Base-by-base conservation (phyloP, 2,329 filamentous ascomycete species). In the Diplodia sapinea region DNA sequence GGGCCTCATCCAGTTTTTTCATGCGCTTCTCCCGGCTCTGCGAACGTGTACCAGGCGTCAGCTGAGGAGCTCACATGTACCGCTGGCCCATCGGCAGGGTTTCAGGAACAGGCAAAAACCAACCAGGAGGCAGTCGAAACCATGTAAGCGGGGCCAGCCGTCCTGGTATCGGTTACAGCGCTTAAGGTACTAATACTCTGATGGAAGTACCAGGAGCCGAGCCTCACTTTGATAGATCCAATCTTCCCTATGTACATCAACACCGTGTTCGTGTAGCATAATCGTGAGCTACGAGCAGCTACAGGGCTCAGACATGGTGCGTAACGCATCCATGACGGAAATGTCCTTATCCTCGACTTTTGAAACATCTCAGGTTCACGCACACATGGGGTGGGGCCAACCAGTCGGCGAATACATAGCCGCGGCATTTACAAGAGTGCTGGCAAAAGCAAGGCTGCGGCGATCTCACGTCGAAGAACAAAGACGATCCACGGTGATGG, bases 61-160 rank as follows among this genome's bases (percentile, higher is more conserved):
- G 57, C 57, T 43, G 40, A 62, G 57, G 11, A 50, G 20, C 57
- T 62, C 57, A 50, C 40, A 31, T 61, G 23, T 61, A 40, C 55
- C 23, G 12, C 20, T 31, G 23, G 29, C 33, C 29, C 17, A 4
- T 57, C 17, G 54, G 33, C 36, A 33, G 17, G n/a, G 12, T 50
- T 50, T 62, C 57, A 50, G 43, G 40, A 62, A 62, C 57, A 11
- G 23, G 20, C 13, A 36, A 49, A 20, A 12, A 50, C 43, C 40
- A 62, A 62, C 40, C 40, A 62, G 26, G 11, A 20, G 33, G 36
- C 17, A 31, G 29, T 6, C 12, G 31, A 62, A 15, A 50, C 26
- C 20, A 43, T 50, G 57, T 36, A 50, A 62, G 57, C 57, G 57
- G 33, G 43, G 57, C 15, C 40, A 49, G 15, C 57, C 4, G 43